These are phyloP conservation scores for Phyllosticta citriasiana DNA, from an alignment of 2,329 filamentous ascomycete species.

Conservation along the genomic window DNA sequence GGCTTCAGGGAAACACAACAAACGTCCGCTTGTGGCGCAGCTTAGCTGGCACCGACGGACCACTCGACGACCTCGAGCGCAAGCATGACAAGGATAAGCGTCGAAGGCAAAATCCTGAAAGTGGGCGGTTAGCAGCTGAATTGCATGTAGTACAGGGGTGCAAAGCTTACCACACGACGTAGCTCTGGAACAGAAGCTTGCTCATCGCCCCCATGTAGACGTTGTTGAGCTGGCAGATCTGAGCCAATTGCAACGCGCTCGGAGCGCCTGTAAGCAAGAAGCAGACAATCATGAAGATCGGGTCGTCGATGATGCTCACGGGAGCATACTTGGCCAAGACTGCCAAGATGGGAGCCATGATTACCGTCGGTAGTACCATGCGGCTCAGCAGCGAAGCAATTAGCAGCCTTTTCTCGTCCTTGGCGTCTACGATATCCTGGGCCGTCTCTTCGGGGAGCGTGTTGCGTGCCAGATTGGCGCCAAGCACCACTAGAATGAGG, in stretches of 20 bases:
- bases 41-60: constrained; percentile 24
- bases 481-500: constrained; percentile 87
- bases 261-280: constrained; percentile 93
- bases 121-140: background rate
- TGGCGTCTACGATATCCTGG: constrained; percentile 59
- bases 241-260: constrained; percentile 84
- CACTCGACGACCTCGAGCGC: constrained; percentile 90
- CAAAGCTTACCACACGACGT: constrained; percentile 67
- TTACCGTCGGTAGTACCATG: constrained; percentile 82
- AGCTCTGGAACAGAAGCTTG: constrained; percentile 87
- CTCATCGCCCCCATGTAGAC: constrained; percentile 95
- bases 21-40: background rate
- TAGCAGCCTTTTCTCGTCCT: constrained; percentile 64
- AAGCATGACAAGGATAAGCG: constrained; percentile 78
- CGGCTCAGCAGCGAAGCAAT: constrained; percentile 77
- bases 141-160: constrained; percentile 24
- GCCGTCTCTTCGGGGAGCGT: constrained; percentile 62
- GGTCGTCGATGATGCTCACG: constrained; percentile 89
- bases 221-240: constrained; percentile 97
- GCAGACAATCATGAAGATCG: constrained; percentile 96
- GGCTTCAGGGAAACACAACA: background rate
- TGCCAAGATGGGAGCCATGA: constrained; percentile 87
- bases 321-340: constrained; percentile 82
- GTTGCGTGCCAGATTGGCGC: constrained; percentile 87
- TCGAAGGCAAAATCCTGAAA: constrained; percentile 71